These are phyloP conservation scores for Leishmania guyanensis DNA, from an alignment of 208 protist genomes.

Conservation along the genomic window DNA sequence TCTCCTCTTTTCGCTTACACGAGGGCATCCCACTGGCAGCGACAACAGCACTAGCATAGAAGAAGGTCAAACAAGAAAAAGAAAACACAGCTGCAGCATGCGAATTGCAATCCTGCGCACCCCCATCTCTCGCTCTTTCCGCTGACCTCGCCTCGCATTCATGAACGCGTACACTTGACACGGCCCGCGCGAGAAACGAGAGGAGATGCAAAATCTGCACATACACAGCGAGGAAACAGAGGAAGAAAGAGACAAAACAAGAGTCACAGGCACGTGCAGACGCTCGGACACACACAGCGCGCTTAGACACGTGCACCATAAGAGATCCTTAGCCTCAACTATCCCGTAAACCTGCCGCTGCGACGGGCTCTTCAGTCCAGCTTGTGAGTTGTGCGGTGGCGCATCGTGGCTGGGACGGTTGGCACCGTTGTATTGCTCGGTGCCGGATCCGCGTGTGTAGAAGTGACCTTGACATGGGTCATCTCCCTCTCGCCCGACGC, in stretches of 20 bases:
- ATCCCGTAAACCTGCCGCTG: neutral
- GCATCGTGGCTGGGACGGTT: conserved; percentile 19
- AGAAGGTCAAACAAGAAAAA: neutral
- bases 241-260: neutral
- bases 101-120: neutral
- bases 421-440: neutral
- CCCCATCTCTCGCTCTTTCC: neutral
- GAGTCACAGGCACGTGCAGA: neutral
- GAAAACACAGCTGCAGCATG: neutral
- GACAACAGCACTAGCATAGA: too few relatives aligned
- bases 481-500: neutral
- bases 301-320: neutral
- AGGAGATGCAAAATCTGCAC: neutral
- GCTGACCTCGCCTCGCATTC: neutral
- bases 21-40: too few relatives aligned
- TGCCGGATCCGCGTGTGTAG: conserved; percentile 13
- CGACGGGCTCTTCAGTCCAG: conserved; percentile 14
- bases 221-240: neutral
- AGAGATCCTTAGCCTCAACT: neutral
- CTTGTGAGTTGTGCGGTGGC: conserved; percentile 27
- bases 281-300: neutral
- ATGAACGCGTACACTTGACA: neutral
- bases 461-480: neutral
- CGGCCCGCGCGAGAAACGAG: neutral
- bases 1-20: too few relatives aligned